Base-by-base conservation (phyloP, 371 early-diverging fungal genomes). In the Mortierella sp. region DNA sequence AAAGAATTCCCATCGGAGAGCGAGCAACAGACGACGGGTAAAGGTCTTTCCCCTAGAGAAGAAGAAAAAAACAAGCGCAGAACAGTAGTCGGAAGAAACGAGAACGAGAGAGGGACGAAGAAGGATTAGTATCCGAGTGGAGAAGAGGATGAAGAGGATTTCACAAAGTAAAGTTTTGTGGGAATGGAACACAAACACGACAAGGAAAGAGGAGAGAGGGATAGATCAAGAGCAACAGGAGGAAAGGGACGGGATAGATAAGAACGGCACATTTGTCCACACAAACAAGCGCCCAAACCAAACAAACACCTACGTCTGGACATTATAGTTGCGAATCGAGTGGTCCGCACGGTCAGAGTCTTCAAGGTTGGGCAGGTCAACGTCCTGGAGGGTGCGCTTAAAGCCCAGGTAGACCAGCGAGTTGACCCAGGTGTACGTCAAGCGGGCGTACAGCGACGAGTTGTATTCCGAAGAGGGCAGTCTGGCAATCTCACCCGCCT, bases 371-470 rank as follows among this genome's bases (percentile, higher is more conserved):
- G 89, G 75, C 3, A 92, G 80, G 79, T 92, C 93, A 16, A 82
- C 80, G 44, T 91, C 93, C 48, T 92, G 88, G 48, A 92, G 75
- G 0, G 92, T 87, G 31, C 89, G 81, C 59, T 78, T 75, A 69
- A 88, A 86, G 1, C 93, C 93, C 75, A 91, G 84, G 73, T 90
- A 89, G 83, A 92, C 88, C 89, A 91, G 88, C 0, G 83, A 79
- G 48, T 90, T 88, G 10, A 91, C 87, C 91, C 91, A 92, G n/a
- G 86, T 74, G 51, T 89, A 92, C 73, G 90, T 90, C 72, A 89
- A 87, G 67, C 85, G 86, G 16, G 88, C 86, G 71, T 89, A 91
- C 5, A 89, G 24, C 5, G 93, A 92, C 16, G 91, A 90, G 78
- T 89, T 87, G 37, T 87, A 86, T 73, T 92, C 93, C 10, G 87